Evolutionary conservation across 2,329 filamentous ascomycete species (phyloP), one percentile per base, ranked within the genome.

Genomic region (Aspergillus nomiae): DNA sequence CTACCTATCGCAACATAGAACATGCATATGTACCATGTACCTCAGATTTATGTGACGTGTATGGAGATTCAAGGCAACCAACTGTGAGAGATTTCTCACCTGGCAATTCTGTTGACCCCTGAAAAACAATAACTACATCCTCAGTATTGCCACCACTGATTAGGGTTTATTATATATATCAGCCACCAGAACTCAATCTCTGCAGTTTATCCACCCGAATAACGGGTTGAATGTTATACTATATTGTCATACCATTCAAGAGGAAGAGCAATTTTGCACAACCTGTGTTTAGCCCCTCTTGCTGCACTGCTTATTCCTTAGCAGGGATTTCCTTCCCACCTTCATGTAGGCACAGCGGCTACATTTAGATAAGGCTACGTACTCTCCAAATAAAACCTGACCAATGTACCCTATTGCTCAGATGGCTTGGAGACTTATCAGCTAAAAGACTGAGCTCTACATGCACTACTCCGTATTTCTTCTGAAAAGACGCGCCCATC

Each of bases 21-120:
- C 30, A 54, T 54, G 32, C n/a, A 54, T 54, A 54, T 54, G 51
- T 54, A 54, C 14, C 30, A 54, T 34, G 51, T 54, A 54, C n/a
- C 21, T 54, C 30, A 24, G 51, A 36, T 21, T 26, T 8, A 54
- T 54, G 51, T 54, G 51, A 54, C 51, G 11, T 54, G 51, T 54
- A 36, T 54, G n/a, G 51, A 34, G 30, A 32, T 21, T 36, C 19
- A 54, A 36, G 51, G 30, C 30, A 36, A 26, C 30, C 51, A 36
- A 54, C 51, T 24, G 32, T 34, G 19, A n/a, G 6, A 16, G 14
- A 34, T 28, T 34, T 30, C 30, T 53, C 48, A 10, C 30, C 28
- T 26, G 14, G 10, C n/a, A 34, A n/a, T 53, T 53, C 28, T 34
- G 9, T 53, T 28, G 50, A n/a, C 16, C 8, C 14, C 16, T 53